Percentiles rank a stretch among this genome's conserved stretches.
Conservation (phyloP, 1,284 basidiomycete genomes). For the Pisolithus thermaeus region DNA sequence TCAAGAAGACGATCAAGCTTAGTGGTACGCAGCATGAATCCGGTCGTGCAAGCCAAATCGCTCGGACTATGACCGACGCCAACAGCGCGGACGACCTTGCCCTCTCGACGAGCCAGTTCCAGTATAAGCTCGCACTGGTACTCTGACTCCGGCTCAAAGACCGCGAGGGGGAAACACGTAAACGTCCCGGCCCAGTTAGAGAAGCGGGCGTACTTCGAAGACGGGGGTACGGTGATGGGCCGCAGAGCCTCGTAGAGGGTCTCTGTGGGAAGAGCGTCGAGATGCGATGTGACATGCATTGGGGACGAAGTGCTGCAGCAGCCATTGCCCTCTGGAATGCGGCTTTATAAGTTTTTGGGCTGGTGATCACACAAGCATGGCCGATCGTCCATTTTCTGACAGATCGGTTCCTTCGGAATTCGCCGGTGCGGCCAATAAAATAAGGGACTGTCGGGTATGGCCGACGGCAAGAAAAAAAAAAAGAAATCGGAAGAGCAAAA, state of each 20-base stretch:
- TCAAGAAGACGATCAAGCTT: constrained; percentile 65
- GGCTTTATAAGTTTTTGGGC: constrained; percentile 29
- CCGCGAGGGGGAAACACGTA: constrained; percentile 53
- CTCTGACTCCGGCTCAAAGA: constrained; percentile 76
- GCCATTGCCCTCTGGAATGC: constrained; percentile 20
- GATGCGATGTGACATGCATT: constrained; percentile 11
- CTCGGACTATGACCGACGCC: constrained; percentile 92
- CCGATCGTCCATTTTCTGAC: constrained; percentile 7
- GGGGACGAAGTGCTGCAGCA: constrained; percentile 8
- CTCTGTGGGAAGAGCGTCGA: constrained; percentile 32
- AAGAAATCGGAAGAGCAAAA: not conserved
- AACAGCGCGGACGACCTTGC: constrained; percentile 71
- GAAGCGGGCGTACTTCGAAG: constrained; percentile 43
- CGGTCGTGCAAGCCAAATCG: constrained; percentile 84
- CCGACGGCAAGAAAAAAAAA: constrained; percentile 1
- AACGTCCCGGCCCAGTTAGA: constrained; percentile 71
- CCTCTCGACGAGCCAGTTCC: constrained; percentile 76
- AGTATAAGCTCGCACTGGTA: constrained; percentile 75
- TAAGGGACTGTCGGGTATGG: constrained; percentile 6
- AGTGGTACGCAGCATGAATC: constrained; percentile 77
- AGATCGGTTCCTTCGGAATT: constrained; percentile 5
- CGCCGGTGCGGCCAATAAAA: constrained; percentile 1
- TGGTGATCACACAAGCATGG: constrained; percentile 7
- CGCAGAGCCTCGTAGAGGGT: constrained; percentile 45
- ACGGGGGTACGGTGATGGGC: constrained; percentile 45